A percentile compares a stretch with the other conserved stretches of the same genome.
These are phyloP conservation scores for Fomitopsis serialis DNA, from an alignment of 768 basidiomycete genomes.

Conservation along the genomic window DNA sequence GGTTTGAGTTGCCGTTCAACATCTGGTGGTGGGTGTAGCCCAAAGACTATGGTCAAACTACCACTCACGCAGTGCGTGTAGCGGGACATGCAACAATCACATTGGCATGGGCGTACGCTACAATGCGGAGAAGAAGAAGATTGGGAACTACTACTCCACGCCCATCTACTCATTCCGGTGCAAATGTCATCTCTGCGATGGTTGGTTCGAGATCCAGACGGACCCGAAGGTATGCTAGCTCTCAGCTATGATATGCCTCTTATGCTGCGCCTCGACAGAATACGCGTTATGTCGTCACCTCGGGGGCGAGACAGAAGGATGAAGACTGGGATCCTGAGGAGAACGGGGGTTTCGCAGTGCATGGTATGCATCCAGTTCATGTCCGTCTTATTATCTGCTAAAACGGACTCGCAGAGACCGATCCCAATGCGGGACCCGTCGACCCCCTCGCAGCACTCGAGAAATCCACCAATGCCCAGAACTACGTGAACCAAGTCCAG, in stretches of 20 bases:
- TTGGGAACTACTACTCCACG: slow-evolving; percentile 91
- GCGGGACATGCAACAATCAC: slow-evolving; percentile 91
- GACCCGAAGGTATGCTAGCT: slow-evolving; percentile 76
- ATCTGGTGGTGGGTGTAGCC: slow-evolving; percentile 78
- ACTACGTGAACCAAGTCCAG: slow-evolving; percentile 65
- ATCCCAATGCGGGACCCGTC: slow-evolving; percentile 50
- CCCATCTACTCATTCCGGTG: slow-evolving; percentile 94
- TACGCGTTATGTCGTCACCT: slow-evolving; percentile 87
- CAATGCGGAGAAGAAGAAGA: slow-evolving; percentile 98
- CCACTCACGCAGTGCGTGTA: slow-evolving; percentile 26
- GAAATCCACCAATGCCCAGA: slow-evolving; percentile 78
- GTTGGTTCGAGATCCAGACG: slow-evolving; percentile 98
- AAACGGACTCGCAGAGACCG: slow-evolving; percentile 53
- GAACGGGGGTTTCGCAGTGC: slow-evolving; percentile 87
- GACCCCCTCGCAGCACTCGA: slow-evolving; percentile 90
- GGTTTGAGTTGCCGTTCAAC: slow-evolving; percentile 95
- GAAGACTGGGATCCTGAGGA: slow-evolving; percentile 98
- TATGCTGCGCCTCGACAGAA: slow-evolving; percentile 48
- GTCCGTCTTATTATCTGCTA: background rate
- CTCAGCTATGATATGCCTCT: background rate
- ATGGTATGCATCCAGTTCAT: slow-evolving; percentile 45
- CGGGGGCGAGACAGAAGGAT: slow-evolving; percentile 91
- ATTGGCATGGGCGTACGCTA: slow-evolving; percentile 99
- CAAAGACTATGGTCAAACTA: background rate
- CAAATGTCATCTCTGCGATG: slow-evolving; percentile 94